Percentiles rank a stretch among this genome's conserved stretches.
phyloP scores from a whole-genome alignment of 2,329 filamentous ascomycete genomes.

The Emergomyces orientalis region DNA sequence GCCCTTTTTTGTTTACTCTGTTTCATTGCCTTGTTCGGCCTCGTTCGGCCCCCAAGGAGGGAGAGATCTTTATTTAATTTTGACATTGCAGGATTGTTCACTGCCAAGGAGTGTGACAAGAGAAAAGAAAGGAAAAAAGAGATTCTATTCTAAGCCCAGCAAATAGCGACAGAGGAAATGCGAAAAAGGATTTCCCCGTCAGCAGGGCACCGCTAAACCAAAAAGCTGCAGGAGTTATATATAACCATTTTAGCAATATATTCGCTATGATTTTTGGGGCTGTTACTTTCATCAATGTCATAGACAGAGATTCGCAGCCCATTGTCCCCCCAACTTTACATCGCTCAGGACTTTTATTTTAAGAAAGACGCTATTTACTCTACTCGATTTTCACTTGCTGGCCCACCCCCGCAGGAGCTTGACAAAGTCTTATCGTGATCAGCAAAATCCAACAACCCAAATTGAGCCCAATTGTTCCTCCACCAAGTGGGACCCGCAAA shows the following conservation, averaged over 20 bases:
- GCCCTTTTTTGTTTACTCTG: background rate
- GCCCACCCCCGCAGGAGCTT: background rate
- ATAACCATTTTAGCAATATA: background rate
- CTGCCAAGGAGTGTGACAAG: background rate
- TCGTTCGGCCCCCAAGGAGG: background rate
- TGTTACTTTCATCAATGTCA: background rate
- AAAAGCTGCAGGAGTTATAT: slow-evolving; percentile 2
- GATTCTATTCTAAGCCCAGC: background rate
- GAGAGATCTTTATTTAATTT: background rate
- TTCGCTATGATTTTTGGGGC: background rate
- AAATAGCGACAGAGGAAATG: background rate
- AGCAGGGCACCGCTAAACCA: background rate
- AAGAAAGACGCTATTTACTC: background rate
- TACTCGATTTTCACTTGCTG: background rate
- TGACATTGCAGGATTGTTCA: slow-evolving; percentile 1
- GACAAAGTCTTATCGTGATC: background rate
- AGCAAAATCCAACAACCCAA: background rate
- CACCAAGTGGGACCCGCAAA: background rate
- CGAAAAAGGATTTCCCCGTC: background rate
- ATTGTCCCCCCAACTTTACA: background rate
- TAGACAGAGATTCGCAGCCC: too few relatives aligned
- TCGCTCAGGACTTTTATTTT: background rate
- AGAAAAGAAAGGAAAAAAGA: background rate
- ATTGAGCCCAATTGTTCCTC: background rate
- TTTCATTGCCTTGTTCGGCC: background rate